Evolutionary conservation across 2,329 filamentous ascomycete genomes (phyloP).

Genomic region (Colletotrichum brevisporum): DNA sequence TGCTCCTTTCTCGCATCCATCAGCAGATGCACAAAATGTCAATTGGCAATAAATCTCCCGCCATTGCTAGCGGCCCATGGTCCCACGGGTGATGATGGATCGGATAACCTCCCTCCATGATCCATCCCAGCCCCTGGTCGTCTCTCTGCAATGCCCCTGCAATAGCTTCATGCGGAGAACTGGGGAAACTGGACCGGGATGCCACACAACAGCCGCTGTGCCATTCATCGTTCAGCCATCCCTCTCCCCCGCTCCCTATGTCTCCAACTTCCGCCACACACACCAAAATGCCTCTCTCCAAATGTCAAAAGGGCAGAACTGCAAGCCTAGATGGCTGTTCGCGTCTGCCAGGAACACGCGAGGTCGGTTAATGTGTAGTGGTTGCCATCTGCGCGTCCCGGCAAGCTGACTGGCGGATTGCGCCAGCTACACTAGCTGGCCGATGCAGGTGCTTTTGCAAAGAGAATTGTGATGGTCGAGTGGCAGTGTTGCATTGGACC

Average conservation of each 20-base stretch:
- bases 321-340: neutral
- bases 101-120: conserved; percentile 1
- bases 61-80: conserved; percentile 6
- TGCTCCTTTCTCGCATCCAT: conserved; percentile 1
- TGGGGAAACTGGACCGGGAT: conserved; percentile 12
- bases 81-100: neutral
- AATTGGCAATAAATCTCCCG: neutral
- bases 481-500: conserved; percentile 17
- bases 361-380: conserved; percentile 4
- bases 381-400: neutral
- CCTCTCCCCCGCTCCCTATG: conserved; percentile 13
- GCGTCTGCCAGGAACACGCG: conserved; percentile 7
- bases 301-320: neutral
- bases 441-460: conserved; percentile 19
- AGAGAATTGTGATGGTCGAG: neutral
- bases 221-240: neutral
- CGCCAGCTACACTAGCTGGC: too few species aligned
- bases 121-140: conserved; percentile 5
- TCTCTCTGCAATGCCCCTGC: conserved; percentile 23
- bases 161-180: conserved; percentile 31
- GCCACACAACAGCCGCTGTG: too few species aligned
- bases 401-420: neutral
- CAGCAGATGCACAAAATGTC: neutral
- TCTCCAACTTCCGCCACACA: neutral
- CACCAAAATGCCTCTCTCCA: neutral